A percentile compares a stretch with the other conserved stretches of the same genome.
Conservation (phyloP, 202 grass and related monocot genomes). For the Cymbopogon flexuosus region DNA sequence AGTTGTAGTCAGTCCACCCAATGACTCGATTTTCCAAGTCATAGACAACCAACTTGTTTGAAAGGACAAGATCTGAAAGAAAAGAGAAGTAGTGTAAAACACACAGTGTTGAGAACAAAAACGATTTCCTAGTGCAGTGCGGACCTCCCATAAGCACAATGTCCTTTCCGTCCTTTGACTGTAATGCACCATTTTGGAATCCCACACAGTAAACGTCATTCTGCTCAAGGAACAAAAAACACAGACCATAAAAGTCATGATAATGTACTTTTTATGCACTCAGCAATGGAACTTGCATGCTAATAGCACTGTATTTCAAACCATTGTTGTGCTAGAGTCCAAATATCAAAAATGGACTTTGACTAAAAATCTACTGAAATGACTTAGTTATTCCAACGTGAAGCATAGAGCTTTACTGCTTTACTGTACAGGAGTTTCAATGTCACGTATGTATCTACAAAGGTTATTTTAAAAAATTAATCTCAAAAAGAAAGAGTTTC, state of each 20-base stretch:
- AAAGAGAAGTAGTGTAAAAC: constrained; percentile 20
- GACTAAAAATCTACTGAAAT: neutral
- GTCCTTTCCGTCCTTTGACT: constrained; percentile 87
- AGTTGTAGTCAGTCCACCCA: constrained; percentile 93
- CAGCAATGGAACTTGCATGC: neutral
- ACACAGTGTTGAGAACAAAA: neutral
- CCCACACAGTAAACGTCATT: constrained; percentile 69
- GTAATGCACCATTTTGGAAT: constrained; percentile 87
- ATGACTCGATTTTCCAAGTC: constrained; percentile 92
- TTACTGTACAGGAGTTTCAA: neutral
- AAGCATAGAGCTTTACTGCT: neutral
- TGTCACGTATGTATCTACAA: neutral
- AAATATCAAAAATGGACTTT: neutral
- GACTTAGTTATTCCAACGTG: neutral
- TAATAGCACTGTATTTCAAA: neutral
- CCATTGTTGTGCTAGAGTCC: neutral
- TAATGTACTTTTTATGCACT: neutral
- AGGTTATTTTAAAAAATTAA: neutral
- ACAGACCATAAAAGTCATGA: neutral
- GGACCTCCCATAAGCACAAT: constrained; percentile 95
- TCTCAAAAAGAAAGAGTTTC: neutral
- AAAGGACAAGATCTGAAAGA: constrained; percentile 84
- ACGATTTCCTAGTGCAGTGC: constrained; percentile 15
- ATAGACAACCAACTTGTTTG: constrained; percentile 96
- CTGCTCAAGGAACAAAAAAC: constrained; percentile 29